These are phyloP conservation scores for Heritiera littoralis DNA, from an alignment of 345 rosid genomes.

Conservation along the genomic window DNA sequence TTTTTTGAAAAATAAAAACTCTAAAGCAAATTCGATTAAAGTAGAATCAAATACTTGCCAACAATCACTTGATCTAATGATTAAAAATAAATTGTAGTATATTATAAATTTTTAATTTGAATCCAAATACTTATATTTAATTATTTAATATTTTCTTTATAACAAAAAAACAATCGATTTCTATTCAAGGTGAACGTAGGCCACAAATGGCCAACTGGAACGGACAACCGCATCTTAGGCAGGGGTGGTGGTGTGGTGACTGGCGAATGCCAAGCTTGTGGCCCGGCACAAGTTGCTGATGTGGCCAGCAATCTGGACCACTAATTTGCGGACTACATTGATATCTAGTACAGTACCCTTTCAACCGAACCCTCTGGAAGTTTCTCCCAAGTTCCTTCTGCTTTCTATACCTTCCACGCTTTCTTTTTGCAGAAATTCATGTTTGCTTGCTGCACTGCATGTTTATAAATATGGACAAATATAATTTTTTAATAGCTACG, in stretches of 20 bases:
- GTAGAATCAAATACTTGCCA: not conserved
- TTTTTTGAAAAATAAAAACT: no score
- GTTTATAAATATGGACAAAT: not conserved
- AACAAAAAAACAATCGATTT: no score
- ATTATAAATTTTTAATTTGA: no score
- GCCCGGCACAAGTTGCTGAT: not conserved
- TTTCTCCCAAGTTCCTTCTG: not conserved
- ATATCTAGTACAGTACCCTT: not conserved
- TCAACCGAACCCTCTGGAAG: conserved; percentile 14
- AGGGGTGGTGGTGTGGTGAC: no score
- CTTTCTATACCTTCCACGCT: not conserved
- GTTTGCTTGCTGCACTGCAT: not conserved
- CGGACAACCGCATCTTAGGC: conserved; percentile 1
- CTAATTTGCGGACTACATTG: not conserved
- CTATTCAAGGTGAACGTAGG: not conserved
- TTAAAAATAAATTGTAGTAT: no score
- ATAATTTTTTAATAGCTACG: not conserved
- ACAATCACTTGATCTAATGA: no score
- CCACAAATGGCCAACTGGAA: not conserved
- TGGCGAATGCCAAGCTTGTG: not conserved
- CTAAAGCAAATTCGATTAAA: not conserved
- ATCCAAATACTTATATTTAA: no score
- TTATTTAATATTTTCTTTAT: no score
- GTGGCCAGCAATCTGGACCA: not conserved
- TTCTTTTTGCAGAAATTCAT: conserved; percentile 5